phyloP scores from a whole-genome alignment of 2,329 filamentous ascomycete genomes.

The Hypoxylon sp. region DNA sequence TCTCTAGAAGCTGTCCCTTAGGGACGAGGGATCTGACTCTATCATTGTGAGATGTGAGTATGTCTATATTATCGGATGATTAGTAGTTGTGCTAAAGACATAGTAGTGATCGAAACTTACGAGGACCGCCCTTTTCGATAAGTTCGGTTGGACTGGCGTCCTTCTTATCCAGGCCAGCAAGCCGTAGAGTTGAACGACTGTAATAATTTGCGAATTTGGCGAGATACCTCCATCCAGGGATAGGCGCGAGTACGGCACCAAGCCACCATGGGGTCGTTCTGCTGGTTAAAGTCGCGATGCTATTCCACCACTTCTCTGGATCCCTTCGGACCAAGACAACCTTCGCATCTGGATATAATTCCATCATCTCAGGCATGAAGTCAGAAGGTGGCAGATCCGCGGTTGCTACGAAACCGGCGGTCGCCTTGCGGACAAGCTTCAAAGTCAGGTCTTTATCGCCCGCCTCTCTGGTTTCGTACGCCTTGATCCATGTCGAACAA shows the following conservation, averaged over 20 bases:
- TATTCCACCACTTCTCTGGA: slow-evolving; percentile 44
- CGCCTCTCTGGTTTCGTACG: slow-evolving; percentile 43
- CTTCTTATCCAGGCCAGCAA: slow-evolving; percentile 35
- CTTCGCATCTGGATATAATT: slow-evolving; percentile 44
- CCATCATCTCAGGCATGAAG: slow-evolving; percentile 46
- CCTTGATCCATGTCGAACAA: slow-evolving; percentile 45
- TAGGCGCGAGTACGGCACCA: slow-evolving; percentile 31
- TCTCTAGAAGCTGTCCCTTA: slow-evolving; percentile 43
- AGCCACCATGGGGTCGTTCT: slow-evolving; percentile 37
- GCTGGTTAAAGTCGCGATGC: slow-evolving; percentile 35
- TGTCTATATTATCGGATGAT: slow-evolving; percentile 15
- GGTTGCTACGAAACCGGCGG: slow-evolving; percentile 42
- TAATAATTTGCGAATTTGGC: slow-evolving; percentile 34
- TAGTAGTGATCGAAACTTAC: slow-evolving; percentile 13
- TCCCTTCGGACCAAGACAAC: slow-evolving; percentile 43
- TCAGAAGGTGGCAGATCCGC: slow-evolving; percentile 42
- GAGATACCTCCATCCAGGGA: slow-evolving; percentile 43
- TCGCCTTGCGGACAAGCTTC: slow-evolving; percentile 43
- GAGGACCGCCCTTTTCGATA: slow-evolving; percentile 36
- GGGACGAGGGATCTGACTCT: slow-evolving; percentile 40
- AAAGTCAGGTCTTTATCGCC: slow-evolving; percentile 43
- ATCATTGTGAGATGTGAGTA: slow-evolving; percentile 34
- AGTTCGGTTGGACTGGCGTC: slow-evolving; percentile 30
- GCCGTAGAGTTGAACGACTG: slow-evolving; percentile 29
- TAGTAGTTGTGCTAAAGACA: slow-evolving; percentile 1